Conservation (phyloP, 495 filamentous ascomycete species). For the Aspergillus sclerotioniger region DNA sequence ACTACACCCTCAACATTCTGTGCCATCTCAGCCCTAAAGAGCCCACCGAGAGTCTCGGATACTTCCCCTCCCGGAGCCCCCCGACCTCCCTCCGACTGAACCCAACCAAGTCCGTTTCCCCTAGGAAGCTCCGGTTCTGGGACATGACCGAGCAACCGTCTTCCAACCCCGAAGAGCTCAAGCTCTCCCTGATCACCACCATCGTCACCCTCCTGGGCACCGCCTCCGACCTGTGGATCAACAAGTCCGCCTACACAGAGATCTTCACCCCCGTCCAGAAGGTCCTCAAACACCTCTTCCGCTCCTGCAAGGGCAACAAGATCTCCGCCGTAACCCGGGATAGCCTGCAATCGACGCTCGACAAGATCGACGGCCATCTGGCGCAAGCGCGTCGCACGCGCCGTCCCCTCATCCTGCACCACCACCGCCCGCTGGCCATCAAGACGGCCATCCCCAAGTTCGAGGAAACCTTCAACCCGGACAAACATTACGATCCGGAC, state of each 20-base stretch:
- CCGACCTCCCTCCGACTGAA: slow-evolving; percentile 50
- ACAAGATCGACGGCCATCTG: slow-evolving; percentile 49
- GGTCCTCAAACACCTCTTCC: slow-evolving; percentile 56
- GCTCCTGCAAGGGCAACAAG: slow-evolving; percentile 51
- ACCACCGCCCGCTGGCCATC: slow-evolving; percentile 86
- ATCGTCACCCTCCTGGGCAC: slow-evolving; percentile 55
- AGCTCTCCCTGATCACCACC: slow-evolving; percentile 58
- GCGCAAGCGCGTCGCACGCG: slow-evolving; percentile 58
- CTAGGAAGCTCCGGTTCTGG: slow-evolving; percentile 43
- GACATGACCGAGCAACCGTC: slow-evolving; percentile 45
- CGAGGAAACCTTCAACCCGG: slow-evolving; percentile 90
- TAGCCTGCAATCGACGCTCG: slow-evolving; percentile 34
- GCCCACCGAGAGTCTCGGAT: slow-evolving; percentile 40
- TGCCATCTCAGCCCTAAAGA: slow-evolving; percentile 60
- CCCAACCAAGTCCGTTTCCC: slow-evolving; percentile 24
- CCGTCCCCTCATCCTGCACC: slow-evolving; percentile 80
- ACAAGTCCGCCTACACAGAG: slow-evolving; percentile 69
- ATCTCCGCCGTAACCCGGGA: slow-evolving; percentile 41
- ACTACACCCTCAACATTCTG: slow-evolving; percentile 76
- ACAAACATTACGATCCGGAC: slow-evolving; percentile 94
- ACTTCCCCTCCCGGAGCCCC: slow-evolving; percentile 63
- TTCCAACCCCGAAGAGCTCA: slow-evolving; percentile 41
- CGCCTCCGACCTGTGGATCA: slow-evolving; percentile 62
- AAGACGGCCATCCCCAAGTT: slow-evolving; percentile 90
- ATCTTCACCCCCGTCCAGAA: slow-evolving; percentile 61